Evolutionary conservation across 2,329 filamentous ascomycete species (phyloP).

Genomic region (Fusarium chlamydosporum): DNA sequence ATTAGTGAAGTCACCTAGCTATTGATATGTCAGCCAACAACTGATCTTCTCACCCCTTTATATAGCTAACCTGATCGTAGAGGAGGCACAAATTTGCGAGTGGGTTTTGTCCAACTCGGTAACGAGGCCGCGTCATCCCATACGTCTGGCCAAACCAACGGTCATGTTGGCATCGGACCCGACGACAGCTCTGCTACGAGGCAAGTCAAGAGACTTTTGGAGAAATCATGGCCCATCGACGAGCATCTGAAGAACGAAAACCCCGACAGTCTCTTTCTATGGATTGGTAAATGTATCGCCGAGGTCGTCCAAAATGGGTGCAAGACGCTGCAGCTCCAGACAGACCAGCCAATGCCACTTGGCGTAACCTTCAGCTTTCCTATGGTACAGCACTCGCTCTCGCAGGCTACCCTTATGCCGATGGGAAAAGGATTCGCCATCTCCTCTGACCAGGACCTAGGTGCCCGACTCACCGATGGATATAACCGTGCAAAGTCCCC

Average conservation of each 20-base stretch:
- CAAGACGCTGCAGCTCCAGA: conserved; percentile 59
- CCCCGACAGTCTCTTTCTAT: conserved; percentile 81
- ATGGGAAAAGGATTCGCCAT: conserved; percentile 81
- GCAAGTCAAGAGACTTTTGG: conserved; percentile 71
- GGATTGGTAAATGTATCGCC: conserved; percentile 84
- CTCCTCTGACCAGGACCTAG: conserved; percentile 71
- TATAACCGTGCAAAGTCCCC: conserved; percentile 66
- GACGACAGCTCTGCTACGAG: conserved; percentile 41
- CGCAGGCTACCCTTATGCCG: conserved; percentile 73
- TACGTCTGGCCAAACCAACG: conserved; percentile 17
- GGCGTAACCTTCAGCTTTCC: conserved; percentile 81
- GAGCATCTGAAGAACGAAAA: conserved; percentile 81
- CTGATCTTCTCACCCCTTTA: background rate
- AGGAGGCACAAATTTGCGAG: conserved; percentile 77
- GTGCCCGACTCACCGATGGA: conserved; percentile 69
- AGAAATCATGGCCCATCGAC: conserved; percentile 80
- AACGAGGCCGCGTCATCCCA: conserved; percentile 52
- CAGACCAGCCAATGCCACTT: conserved; percentile 67
- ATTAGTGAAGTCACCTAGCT: conserved; percentile 65
- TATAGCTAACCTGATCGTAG: conserved; percentile 62
- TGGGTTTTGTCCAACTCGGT: conserved; percentile 75
- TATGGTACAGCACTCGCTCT: conserved; percentile 74
- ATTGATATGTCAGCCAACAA: conserved; percentile 72
- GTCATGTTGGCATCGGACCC: conserved; percentile 24
- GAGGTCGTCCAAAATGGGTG: conserved; percentile 75